Evolutionary conservation across 75 land plant species (phyloP).

Genomic region (Larix kaempferi): DNA sequence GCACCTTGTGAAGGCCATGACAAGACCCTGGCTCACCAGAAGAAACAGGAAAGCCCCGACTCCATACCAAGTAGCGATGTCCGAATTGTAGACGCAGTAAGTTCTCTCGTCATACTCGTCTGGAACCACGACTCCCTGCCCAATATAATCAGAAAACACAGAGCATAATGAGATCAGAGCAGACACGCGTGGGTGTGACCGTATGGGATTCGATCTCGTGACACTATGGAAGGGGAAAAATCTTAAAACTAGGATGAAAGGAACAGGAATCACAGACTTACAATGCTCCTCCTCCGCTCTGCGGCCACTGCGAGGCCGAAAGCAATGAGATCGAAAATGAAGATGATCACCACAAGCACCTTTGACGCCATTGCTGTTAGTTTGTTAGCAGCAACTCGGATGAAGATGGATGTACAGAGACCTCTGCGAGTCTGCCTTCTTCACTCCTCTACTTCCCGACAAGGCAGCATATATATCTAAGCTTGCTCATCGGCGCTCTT

Average conservation of each 20-base stretch:
- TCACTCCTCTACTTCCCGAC: too few species aligned
- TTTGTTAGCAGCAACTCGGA: too few species aligned
- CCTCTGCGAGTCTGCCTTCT: too few species aligned
- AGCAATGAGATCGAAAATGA: conserved; percentile 15
- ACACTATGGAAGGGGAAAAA: too few species aligned
- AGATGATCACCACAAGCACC: background rate
- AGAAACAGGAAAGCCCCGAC: conserved; percentile 37
- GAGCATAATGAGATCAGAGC: too few species aligned
- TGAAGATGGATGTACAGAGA: too few species aligned
- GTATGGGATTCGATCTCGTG: too few species aligned
- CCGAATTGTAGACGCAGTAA: conserved; percentile 35
- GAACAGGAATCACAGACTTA: background rate
- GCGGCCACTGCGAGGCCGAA: conserved; percentile 36
- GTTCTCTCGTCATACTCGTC: conserved; percentile 11
- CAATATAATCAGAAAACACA: background rate
- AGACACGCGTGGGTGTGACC: too few species aligned
- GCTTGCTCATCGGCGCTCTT: too few species aligned
- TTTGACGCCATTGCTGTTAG: background rate
- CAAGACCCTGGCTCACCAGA: conserved; percentile 20
- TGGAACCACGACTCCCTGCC: conserved; percentile 23
- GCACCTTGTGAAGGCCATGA: conserved; percentile 40
- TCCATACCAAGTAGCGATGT: conserved; percentile 42
- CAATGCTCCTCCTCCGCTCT: conserved; percentile 19
- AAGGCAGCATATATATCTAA: too few species aligned
- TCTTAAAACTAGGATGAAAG: too few species aligned